These are phyloP conservation scores for Ceratocystis papillata DNA, from an alignment of 2,329 filamentous ascomycete genomes.

Conservation along the genomic window DNA sequence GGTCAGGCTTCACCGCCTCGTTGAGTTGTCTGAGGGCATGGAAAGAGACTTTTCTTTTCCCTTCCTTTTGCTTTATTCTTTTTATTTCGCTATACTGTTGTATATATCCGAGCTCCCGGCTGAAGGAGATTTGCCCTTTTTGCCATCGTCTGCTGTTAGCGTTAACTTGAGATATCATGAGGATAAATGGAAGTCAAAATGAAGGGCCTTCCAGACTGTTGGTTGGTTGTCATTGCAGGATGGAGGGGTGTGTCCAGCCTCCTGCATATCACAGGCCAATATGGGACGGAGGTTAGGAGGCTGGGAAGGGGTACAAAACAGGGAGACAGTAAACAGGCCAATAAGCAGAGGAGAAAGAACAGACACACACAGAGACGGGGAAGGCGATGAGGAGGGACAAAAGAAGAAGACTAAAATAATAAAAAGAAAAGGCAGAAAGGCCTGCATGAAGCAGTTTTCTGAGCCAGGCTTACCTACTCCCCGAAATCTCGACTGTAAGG, in stretches of 20 bases:
- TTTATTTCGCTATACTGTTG: neutral
- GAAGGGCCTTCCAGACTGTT: neutral
- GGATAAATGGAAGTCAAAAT: constrained; percentile 1
- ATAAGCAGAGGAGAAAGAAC: neutral
- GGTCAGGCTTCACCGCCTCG: constrained; percentile 13
- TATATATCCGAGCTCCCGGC: neutral
- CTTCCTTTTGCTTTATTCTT: neutral
- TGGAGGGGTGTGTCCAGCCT: constrained; percentile 3
- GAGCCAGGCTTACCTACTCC: neutral
- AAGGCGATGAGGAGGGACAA: neutral
- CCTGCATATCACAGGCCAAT: constrained; percentile 15
- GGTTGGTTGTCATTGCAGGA: neutral
- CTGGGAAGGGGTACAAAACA: constrained; percentile 7
- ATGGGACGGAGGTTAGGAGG: constrained; percentile 13
- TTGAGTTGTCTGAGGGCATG: constrained; percentile 4
- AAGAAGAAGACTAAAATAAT: neutral
- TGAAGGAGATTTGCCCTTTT: neutral
- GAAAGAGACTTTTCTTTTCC: neutral
- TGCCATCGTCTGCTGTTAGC: neutral
- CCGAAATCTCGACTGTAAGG: neutral
- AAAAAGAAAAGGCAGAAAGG: neutral
- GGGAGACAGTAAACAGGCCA: neutral
- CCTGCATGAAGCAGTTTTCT: neutral
- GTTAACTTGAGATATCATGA: neutral
- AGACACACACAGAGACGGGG: neutral